Evolutionary conservation across 192 early-diverging fungal species (phyloP).

Genomic region (Linnemannia zychae): DNA sequence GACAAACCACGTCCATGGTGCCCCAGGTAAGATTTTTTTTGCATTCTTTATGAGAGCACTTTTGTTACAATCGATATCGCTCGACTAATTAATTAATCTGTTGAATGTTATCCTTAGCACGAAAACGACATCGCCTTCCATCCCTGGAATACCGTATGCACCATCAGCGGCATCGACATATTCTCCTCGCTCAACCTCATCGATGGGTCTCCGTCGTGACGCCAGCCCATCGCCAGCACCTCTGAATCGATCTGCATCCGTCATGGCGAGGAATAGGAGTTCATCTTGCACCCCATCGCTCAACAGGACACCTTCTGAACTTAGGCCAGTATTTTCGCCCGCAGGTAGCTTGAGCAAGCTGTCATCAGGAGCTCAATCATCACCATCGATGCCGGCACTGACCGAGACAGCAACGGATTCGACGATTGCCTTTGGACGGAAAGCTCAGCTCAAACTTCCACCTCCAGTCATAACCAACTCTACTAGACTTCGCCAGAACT

Average conservation of each 20-base stretch:
- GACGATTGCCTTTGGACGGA: conserved; percentile 5
- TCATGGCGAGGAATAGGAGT: conserved; percentile 25
- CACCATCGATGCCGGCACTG: conserved; percentile 11
- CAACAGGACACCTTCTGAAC: conserved; percentile 14
- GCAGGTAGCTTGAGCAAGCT: conserved; percentile 40
- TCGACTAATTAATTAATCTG: neutral
- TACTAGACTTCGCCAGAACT: conserved; percentile 11
- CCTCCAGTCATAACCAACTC: conserved; percentile 39
- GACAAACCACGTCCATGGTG: conserved; percentile 55
- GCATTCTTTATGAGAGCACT: neutral
- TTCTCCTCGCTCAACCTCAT: conserved; percentile 31
- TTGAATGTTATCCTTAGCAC: conserved; percentile 23
- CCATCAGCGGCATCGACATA: conserved; percentile 42
- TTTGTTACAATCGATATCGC: neutral
- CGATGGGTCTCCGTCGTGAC: conserved; percentile 18
- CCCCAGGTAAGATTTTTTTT: conserved; percentile 30
- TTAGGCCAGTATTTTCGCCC: conserved; percentile 35
- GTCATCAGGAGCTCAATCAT: conserved; percentile 24
- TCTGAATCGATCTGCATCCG: conserved; percentile 5
- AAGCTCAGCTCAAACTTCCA: conserved; percentile 29
- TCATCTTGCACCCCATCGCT: conserved; percentile 34
- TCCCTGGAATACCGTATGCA: conserved; percentile 49
- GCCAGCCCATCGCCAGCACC: conserved; percentile 19
- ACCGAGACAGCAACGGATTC: neutral
- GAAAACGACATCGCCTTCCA: conserved; percentile 38